A percentile compares a stretch with the other conserved stretches of the same genome.
Conservation (phyloP, 2,329 filamentous ascomycete species). For the Leptodontidium sp. region DNA sequence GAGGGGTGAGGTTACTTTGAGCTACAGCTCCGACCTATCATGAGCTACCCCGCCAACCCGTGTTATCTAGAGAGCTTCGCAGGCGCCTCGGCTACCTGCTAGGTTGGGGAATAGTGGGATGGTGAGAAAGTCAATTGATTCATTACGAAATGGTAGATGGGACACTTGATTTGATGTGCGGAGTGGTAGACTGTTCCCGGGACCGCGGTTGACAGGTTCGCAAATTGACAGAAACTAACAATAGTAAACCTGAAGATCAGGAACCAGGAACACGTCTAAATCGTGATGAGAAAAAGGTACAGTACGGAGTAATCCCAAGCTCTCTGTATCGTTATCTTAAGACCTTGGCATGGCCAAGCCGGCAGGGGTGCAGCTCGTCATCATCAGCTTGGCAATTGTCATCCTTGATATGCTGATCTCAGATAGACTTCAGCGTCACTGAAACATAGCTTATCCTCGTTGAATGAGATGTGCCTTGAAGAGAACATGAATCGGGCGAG, state of each 20-base stretch:
- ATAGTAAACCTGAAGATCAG: background rate
- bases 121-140: background rate
- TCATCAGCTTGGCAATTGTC: background rate
- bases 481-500: too few species aligned
- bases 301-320: background rate
- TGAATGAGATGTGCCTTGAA: too few species aligned
- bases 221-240: background rate
- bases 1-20: conserved; percentile 9
- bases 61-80: background rate
- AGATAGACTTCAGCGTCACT: too few species aligned
- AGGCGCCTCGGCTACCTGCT: conserved; percentile 9
- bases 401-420: background rate
- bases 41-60: conserved; percentile 13
- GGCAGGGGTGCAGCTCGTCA: background rate
- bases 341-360: background rate
- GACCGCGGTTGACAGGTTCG: background rate
- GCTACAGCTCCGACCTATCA: conserved; percentile 14
- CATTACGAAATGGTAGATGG: background rate
- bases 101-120: background rate
- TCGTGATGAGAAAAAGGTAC: background rate
- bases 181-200: background rate
- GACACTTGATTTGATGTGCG: background rate
- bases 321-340: conserved; percentile 8
- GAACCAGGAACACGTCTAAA: background rate
- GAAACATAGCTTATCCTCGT: too few species aligned